Base-by-base conservation (phyloP, 805 yeast species). In the Candida nitratophila region DNA sequence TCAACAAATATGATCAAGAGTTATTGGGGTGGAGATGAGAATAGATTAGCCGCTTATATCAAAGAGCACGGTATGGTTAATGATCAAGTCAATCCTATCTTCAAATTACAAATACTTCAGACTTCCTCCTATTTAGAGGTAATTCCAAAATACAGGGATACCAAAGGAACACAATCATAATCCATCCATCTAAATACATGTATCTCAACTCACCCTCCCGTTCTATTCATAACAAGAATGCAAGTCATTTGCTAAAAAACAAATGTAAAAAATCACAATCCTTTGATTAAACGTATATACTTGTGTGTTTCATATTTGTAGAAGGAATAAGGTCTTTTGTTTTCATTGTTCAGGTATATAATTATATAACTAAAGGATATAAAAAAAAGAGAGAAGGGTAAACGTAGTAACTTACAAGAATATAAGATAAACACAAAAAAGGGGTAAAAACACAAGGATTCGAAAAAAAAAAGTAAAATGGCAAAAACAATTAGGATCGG, bases 1-100 rank as follows among this genome's bases (percentile, higher is more conserved):
- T 47, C 57, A 1, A 62, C 59, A 15, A 61, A 61, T 39, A 49
- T 61, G n/a, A 47, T 60, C 26, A 60, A 59, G 42, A 59, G 57
- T 39, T 57, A 52, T 42, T 61, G 64, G 62, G 47, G 50, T 12
- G 54, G 53, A 39, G 47, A 51, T 22, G 44, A 50, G 8, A 53
- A 55, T 3, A 47, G 53, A 3, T 49, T 61, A 17, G 58, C 50
- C 43, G 47, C 47, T 37, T 56, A 51, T 42, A 37, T 61, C 26
- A 51, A 55, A 41, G 44, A 42, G n/a, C 46, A 46, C 37, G 29
- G 33, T 15, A 21, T 21, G 1, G 15, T 32, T 7, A 40, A 41
- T 24, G 37, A 30, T 7, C 14, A 41, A 52, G 37, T 17, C 40
- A 43, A 20, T 38, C 50, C 8, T 42, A 45, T 41, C 47, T 50